Conservation (phyloP, 139 green algal genomes). For the Micractinium conductrix region DNA sequence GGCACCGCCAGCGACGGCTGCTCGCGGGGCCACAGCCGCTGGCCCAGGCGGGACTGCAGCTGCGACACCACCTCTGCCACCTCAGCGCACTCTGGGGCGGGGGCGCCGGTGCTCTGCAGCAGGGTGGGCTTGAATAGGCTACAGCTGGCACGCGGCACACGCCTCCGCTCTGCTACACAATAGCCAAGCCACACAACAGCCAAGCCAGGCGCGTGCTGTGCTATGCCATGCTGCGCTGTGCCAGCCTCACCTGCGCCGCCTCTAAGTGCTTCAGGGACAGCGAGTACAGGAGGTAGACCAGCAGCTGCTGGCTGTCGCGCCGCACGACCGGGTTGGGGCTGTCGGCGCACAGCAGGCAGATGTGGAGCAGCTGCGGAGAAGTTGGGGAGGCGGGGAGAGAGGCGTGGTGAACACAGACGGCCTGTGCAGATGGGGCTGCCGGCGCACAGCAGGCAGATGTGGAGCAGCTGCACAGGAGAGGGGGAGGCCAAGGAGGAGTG, state of each 20-base stretch:
- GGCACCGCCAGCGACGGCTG: conserved; percentile 52
- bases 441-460: conserved; percentile 15
- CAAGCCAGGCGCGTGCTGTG: too few relatives aligned
- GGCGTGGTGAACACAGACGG: too few relatives aligned
- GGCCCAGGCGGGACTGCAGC: conserved; percentile 80
- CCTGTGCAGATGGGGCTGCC: neutral
- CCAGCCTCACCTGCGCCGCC: conserved; percentile 13
- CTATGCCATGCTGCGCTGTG: too few relatives aligned
- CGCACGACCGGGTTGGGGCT: conserved; percentile 26
- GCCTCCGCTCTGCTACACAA: too few relatives aligned
- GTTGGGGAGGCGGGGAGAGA: too few relatives aligned
- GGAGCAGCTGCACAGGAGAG: conserved; percentile 27
- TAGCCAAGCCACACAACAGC: too few relatives aligned
- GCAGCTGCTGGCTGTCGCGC: conserved; percentile 60
- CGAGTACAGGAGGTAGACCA: conserved; percentile 83
- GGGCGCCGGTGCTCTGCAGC: neutral
- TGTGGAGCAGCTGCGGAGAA: conserved; percentile 32
- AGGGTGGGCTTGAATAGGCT: too few relatives aligned
- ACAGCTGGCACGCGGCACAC: too few relatives aligned
- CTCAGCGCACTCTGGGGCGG: conserved; percentile 41
- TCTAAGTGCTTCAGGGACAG: conserved; percentile 65
- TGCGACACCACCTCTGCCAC: conserved; percentile 72
- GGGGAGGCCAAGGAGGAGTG: too few relatives aligned
- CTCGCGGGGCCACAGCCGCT: conserved; percentile 81
- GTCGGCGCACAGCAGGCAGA: conserved; percentile 30